Evolutionary conservation across 306 rosid genomes (phyloP).

Genomic region (Cucurbita argyrosperma): DNA sequence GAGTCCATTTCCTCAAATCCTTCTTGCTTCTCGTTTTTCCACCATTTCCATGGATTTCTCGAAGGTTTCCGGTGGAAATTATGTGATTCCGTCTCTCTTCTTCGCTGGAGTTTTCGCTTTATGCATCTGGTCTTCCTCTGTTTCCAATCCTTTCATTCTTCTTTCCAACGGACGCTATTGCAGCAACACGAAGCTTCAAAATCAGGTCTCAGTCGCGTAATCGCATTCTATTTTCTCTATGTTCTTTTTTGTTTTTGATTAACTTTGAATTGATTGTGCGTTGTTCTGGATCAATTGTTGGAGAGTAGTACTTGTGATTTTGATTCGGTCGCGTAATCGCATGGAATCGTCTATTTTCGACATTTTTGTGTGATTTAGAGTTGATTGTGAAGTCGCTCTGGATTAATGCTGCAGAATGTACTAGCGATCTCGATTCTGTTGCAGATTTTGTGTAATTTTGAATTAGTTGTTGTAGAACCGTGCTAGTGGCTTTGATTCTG

Average conservation of each 20-base stretch:
- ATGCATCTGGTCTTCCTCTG: conserved; percentile 22
- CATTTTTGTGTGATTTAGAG: background rate
- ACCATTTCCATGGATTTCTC: background rate
- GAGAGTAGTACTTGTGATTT: background rate
- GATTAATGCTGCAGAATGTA: background rate
- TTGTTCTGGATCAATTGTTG: background rate
- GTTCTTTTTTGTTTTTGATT: background rate
- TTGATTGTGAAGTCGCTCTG: background rate
- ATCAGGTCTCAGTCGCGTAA: conserved; percentile 2
- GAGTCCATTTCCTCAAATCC: background rate
- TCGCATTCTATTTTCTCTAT: background rate
- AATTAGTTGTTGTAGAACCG: background rate
- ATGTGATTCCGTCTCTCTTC: conserved; percentile 16
- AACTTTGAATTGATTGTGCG: background rate
- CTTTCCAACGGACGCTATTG: background rate
- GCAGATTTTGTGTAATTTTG: background rate
- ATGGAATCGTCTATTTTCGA: background rate
- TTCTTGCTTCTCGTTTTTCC: background rate
- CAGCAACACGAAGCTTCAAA: background rate
- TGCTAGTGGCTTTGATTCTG: background rate
- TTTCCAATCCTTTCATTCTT: conserved; percentile 5
- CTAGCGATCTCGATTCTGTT: background rate
- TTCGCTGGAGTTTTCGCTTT: conserved; percentile 17
- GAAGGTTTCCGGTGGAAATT: conserved; percentile 8
- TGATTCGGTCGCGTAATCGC: conserved; percentile 3